phyloP scores from a whole-genome alignment of 768 basidiomycete species.

The Phaeolepiota aurea region DNA sequence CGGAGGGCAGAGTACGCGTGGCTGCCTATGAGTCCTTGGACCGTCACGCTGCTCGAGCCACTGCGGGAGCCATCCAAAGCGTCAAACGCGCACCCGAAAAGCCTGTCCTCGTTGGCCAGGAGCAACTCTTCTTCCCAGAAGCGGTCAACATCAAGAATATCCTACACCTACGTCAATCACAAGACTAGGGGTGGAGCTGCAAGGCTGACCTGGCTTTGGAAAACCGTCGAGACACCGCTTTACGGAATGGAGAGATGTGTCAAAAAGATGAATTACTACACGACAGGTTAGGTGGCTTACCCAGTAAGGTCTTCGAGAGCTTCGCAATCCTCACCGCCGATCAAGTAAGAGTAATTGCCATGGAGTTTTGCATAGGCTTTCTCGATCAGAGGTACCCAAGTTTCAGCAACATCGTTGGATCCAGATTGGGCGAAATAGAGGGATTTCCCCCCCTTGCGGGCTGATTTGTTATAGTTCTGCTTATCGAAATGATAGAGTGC shows the following conservation, averaged over 20 bases:
- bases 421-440: slow-evolving; percentile 44
- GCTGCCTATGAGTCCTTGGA: slow-evolving; percentile 28
- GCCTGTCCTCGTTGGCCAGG: slow-evolving; percentile 39
- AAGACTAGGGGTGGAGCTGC: not conserved
- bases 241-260: not conserved
- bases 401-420: slow-evolving; percentile 30
- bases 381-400: slow-evolving; percentile 53
- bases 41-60: slow-evolving; percentile 16
- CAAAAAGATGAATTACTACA: not conserved
- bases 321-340: slow-evolving; percentile 30
- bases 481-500: slow-evolving; percentile 45
- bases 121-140: slow-evolving; percentile 50
- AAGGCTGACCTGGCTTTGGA: slow-evolving; percentile 27
- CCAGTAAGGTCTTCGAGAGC: slow-evolving; percentile 52
- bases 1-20: slow-evolving; percentile 42
- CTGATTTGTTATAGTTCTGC: slow-evolving; percentile 32
- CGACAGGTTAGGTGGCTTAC: slow-evolving; percentile 16
- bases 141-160: slow-evolving; percentile 38
- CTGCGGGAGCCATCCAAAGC: slow-evolving; percentile 22
- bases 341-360: slow-evolving; percentile 31
- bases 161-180: slow-evolving; percentile 15
- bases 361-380: slow-evolving; percentile 52
- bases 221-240: slow-evolving; percentile 36
- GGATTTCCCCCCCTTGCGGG: slow-evolving; percentile 37
- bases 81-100: slow-evolving; percentile 45